Percentiles rank a stretch among this genome's conserved stretches.
These are phyloP conservation scores for Neopestalotiopsis sp. DNA, from an alignment of 2,329 filamentous ascomycete species.

Conservation along the genomic window DNA sequence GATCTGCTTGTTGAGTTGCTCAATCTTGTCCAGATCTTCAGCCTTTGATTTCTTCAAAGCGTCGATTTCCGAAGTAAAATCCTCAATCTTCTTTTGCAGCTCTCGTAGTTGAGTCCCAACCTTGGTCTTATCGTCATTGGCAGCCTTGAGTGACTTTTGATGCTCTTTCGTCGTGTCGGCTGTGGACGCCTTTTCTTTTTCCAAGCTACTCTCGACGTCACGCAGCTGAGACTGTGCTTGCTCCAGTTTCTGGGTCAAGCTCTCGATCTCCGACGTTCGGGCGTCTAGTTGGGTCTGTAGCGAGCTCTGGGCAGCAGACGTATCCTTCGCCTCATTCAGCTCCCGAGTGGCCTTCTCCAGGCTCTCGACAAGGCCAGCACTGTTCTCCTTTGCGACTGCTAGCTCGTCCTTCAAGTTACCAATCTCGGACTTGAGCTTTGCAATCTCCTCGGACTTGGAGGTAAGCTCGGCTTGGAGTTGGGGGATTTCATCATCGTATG, in stretches of 20 bases:
- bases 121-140: conserved; percentile 29
- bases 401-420: conserved; percentile 72
- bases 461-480: conserved; percentile 78
- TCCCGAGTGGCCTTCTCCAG: conserved; percentile 54
- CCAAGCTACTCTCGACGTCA: conserved; percentile 44
- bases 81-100: conserved; percentile 45
- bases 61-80: conserved; percentile 51
- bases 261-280: conserved; percentile 52
- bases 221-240: conserved; percentile 49
- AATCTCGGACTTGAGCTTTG: conserved; percentile 72
- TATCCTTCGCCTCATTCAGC: conserved; percentile 54
- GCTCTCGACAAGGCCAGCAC: conserved; percentile 62
- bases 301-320: conserved; percentile 44
- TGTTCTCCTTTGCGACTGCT: conserved; percentile 72
- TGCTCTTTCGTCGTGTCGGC: conserved; percentile 28
- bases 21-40: conserved; percentile 46
- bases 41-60: conserved; percentile 42
- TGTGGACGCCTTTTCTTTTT: conserved; percentile 31
- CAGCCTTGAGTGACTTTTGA: conserved; percentile 32
- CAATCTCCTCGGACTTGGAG: conserved; percentile 72
- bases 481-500: conserved; percentile 86
- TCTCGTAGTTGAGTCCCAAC: conserved; percentile 41
- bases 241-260: conserved; percentile 54
- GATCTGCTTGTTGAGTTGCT: conserved; percentile 45
- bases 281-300: conserved; percentile 56